Evolutionary conservation across 441 rosid genomes (phyloP).

Genomic region (Erysimum cheiri): DNA sequence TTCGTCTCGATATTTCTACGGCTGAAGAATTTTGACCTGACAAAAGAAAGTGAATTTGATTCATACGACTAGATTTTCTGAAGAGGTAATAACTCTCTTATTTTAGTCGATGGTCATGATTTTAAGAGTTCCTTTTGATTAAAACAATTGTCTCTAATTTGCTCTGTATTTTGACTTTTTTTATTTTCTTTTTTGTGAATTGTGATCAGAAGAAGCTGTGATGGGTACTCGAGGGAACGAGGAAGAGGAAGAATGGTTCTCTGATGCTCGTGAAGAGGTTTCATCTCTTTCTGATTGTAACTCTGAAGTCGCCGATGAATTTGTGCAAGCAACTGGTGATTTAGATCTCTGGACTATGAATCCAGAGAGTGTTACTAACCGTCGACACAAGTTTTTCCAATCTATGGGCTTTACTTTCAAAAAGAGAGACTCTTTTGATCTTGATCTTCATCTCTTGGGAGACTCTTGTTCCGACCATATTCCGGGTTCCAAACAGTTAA

Average conservation of each 20-base stretch:
- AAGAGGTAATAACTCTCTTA: too few species aligned
- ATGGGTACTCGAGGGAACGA: constrained; percentile 49
- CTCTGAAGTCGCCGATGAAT: constrained; percentile 37
- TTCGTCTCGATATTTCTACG: too few species aligned
- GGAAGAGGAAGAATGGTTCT: constrained; percentile 58
- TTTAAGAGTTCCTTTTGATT: not conserved
- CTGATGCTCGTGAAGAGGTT: constrained; percentile 58
- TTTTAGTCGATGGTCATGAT: too few species aligned
- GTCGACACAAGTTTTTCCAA: constrained; percentile 50
- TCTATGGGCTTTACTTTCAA: constrained; percentile 48
- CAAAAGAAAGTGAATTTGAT: too few species aligned
- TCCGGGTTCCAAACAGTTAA: constrained; percentile 2
- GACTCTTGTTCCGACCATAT: constrained; percentile 1
- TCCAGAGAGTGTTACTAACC: constrained; percentile 55
- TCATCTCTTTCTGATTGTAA: constrained; percentile 49
- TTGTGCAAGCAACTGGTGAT: constrained; percentile 35
- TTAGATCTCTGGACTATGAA: constrained; percentile 52
- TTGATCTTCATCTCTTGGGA: constrained; percentile 4
- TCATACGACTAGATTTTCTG: too few species aligned
- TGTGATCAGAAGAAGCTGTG: not conserved
- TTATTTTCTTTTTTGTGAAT: not conserved
- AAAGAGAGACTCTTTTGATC: constrained; percentile 16
- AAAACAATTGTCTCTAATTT: not conserved
- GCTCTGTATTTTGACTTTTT: not conserved
- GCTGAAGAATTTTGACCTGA: too few species aligned